These are phyloP conservation scores for Plasmodium gallinaceum DNA, from an alignment of 169 alveolate genomes.

Conservation along the genomic window DNA sequence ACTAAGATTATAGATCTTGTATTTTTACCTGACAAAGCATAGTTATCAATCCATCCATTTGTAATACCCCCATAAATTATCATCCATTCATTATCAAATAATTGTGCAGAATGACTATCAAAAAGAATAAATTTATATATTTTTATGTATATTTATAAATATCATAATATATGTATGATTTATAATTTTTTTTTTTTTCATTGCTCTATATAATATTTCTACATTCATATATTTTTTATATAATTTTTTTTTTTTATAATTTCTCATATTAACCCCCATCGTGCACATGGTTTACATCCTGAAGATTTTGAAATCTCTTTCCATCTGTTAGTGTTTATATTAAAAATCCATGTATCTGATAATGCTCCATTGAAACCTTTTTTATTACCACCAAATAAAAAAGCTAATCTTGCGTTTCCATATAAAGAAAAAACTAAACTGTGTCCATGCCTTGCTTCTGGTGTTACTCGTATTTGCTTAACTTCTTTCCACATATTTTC, in stretches of 20 bases:
- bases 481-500: conserved; percentile 36
- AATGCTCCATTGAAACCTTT: conserved; percentile 66
- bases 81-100: conserved; percentile 77
- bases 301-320: conserved; percentile 14
- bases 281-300: conserved; percentile 70
- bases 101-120: conserved; percentile 58
- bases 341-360: conserved; percentile 60
- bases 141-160: neutral
- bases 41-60: conserved; percentile 75
- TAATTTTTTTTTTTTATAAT: neutral
- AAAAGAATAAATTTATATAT: conserved; percentile 5
- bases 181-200: neutral
- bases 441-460: conserved; percentile 71
- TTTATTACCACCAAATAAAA: conserved; percentile 75
- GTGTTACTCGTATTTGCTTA: neutral
- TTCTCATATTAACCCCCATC: conserved; percentile 70
- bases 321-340: conserved; percentile 49
- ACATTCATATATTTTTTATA: no score
- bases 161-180: neutral
- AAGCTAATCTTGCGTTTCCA: conserved; percentile 33
- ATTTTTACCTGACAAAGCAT: conserved; percentile 69
- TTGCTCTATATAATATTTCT: neutral
- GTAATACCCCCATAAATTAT: conserved; percentile 74
- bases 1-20: neutral
- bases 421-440: conserved; percentile 33